phyloP scores from a whole-genome alignment of 768 basidiomycete genomes.

The Calocera cornea region DNA sequence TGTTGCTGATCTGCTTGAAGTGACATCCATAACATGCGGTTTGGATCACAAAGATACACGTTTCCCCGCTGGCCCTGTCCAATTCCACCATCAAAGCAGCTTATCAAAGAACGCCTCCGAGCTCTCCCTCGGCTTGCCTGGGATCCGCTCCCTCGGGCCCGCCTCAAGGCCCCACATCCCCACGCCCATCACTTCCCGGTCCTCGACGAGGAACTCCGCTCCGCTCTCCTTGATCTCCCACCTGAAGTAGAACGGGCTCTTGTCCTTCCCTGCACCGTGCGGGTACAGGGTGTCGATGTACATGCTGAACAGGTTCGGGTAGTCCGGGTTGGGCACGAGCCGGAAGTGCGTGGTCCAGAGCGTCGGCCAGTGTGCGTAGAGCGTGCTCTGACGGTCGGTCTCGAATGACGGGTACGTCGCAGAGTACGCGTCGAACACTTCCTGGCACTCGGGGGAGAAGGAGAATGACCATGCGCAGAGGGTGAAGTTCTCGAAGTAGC shows the following conservation, averaged over 20 bases:
- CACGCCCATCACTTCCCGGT: not conserved
- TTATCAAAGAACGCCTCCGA: not conserved
- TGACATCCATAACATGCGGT: too few relatives aligned
- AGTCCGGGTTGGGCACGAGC: not conserved
- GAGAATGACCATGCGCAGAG: constrained; percentile 22
- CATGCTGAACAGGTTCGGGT: not conserved
- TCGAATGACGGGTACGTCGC: not conserved
- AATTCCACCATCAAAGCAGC: not conserved
- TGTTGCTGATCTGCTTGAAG: too few relatives aligned
- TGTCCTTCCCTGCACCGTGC: not conserved
- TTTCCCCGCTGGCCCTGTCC: too few relatives aligned
- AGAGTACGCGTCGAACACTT: not conserved
- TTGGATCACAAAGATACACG: too few relatives aligned
- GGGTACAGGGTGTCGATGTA: not conserved
- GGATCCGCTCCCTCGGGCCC: not conserved
- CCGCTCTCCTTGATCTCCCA: not conserved
- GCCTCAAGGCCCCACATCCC: not conserved
- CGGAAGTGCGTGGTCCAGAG: not conserved
- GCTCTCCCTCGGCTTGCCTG: not conserved
- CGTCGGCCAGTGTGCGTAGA: not conserved
- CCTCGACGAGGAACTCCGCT: not conserved
- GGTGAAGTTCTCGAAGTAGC: constrained; percentile 27
- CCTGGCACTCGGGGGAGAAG: not conserved
- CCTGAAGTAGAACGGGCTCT: not conserved
- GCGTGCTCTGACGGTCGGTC: not conserved